phyloP scores from a whole-genome alignment of 2,329 filamentous ascomycete genomes.

The Lecanicillium sp. region DNA sequence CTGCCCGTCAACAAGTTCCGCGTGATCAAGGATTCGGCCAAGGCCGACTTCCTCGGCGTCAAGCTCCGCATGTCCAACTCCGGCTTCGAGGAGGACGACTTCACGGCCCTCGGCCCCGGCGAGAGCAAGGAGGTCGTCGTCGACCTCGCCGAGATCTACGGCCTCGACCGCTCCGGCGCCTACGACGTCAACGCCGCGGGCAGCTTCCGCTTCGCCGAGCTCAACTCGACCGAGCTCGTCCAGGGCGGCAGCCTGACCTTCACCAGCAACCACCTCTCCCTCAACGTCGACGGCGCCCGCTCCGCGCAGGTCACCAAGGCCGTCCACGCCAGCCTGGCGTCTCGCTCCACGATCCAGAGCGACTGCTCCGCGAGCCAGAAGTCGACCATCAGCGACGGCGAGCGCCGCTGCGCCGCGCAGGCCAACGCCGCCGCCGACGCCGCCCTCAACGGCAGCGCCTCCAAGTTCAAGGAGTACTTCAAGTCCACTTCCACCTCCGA shows the following conservation, averaged over 20 bases:
- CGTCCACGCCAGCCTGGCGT: neutral
- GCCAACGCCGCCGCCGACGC: constrained; percentile 3
- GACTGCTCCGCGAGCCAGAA: constrained; percentile 1
- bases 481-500: neutral
- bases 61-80: constrained; percentile 1
- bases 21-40: neutral
- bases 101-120: constrained; percentile 3
- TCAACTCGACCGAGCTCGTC: constrained; percentile 1
- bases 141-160: constrained; percentile 2
- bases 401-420: neutral
- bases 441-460: neutral
- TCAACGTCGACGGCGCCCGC: neutral
- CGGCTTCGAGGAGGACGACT: neutral
- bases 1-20: constrained; percentile 1
- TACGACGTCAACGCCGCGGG: neutral
- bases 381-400: neutral
- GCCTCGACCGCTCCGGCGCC: constrained; percentile 24
- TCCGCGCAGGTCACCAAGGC: constrained; percentile 5
- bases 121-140: constrained; percentile 10
- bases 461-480: constrained; percentile 10
- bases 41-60: neutral
- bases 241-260: neutral
- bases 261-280: neutral
- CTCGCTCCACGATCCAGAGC: constrained; percentile 1
- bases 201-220: neutral